phyloP scores from a whole-genome alignment of 164 flowering plant species.

The Vitis cinerea region DNA sequence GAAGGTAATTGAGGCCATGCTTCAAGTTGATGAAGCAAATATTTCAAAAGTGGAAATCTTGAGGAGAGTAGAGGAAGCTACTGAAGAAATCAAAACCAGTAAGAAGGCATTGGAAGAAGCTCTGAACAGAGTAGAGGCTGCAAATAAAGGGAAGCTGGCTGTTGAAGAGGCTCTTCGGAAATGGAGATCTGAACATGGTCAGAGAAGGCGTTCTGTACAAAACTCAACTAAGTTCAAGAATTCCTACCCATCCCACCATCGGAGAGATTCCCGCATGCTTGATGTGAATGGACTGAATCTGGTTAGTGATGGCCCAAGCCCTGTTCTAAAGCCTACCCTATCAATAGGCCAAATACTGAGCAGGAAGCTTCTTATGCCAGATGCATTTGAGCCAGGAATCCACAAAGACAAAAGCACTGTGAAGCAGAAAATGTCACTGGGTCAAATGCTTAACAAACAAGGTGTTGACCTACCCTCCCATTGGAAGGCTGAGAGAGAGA shows the following conservation, averaged over 20 bases:
- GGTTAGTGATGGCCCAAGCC: constrained; percentile 40
- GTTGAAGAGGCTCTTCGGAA: constrained; percentile 84
- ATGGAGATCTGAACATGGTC: constrained; percentile 85
- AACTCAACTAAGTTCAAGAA: constrained; percentile 76
- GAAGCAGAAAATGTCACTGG: constrained; percentile 66
- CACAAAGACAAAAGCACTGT: constrained; percentile 18
- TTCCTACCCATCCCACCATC: constrained; percentile 41
- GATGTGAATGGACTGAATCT: constrained; percentile 60
- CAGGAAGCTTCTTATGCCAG: constrained; percentile 65
- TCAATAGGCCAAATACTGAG: constrained; percentile 93
- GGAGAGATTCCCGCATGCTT: constrained; percentile 49
- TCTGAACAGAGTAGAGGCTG: constrained; percentile 71
- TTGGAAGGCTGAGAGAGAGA: constrained; percentile 34
- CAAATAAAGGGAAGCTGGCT: constrained; percentile 67
- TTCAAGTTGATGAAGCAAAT: constrained; percentile 68
- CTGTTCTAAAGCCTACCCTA: constrained; percentile 60
- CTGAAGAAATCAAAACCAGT: constrained; percentile 72
- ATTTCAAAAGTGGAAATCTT: constrained; percentile 55
- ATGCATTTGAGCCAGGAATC: constrained; percentile 46
- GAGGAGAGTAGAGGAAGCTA: constrained; percentile 68
- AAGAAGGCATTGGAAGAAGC: constrained; percentile 78
- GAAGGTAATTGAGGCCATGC: constrained; percentile 56
- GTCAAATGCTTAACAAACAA: constrained; percentile 69
- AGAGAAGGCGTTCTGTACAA: constrained; percentile 56
- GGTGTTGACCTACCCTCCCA: constrained; percentile 26